Percentiles rank a stretch among this genome's conserved stretches.
Conservation (phyloP, 2,329 filamentous ascomycete genomes). For the Botryotinia narcissicola region DNA sequence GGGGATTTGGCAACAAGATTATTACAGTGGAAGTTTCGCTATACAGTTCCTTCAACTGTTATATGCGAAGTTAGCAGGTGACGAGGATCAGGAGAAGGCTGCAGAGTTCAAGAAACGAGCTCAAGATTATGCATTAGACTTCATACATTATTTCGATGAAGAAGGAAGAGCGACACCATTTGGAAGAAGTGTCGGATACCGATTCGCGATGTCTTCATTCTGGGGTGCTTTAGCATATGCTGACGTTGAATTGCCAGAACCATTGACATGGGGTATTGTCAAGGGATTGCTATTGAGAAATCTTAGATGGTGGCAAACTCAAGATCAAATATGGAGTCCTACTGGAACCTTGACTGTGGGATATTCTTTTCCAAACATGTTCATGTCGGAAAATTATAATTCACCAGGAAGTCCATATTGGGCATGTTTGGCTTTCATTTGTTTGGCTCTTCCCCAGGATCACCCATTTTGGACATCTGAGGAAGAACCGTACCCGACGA, state of each 20-base stretch:
- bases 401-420: conserved; percentile 71
- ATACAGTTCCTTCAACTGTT: conserved; percentile 78
- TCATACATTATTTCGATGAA: conserved; percentile 73
- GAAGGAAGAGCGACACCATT: conserved; percentile 73
- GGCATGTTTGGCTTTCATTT: conserved; percentile 76
- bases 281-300: conserved; percentile 74
- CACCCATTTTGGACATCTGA: conserved; percentile 74
- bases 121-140: conserved; percentile 63
- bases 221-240: conserved; percentile 78
- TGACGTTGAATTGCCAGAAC: conserved; percentile 67
- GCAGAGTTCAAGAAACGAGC: conserved; percentile 69
- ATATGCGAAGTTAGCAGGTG: conserved; percentile 68
- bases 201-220: conserved; percentile 84
- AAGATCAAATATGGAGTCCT: conserved; percentile 70
- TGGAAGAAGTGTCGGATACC: conserved; percentile 73
- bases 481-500: conserved; percentile 59
- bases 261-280: conserved; percentile 74
- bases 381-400: conserved; percentile 80
- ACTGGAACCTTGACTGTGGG: conserved; percentile 73
- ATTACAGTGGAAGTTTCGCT: conserved; percentile 79
- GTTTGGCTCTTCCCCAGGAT: conserved; percentile 63
- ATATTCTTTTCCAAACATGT: conserved; percentile 78
- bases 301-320: conserved; percentile 76
- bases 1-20: conserved; percentile 80
- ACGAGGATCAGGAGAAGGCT: conserved; percentile 63